phyloP scores from a whole-genome alignment of 805 yeast species.

The Saturnispora saitoi region DNA sequence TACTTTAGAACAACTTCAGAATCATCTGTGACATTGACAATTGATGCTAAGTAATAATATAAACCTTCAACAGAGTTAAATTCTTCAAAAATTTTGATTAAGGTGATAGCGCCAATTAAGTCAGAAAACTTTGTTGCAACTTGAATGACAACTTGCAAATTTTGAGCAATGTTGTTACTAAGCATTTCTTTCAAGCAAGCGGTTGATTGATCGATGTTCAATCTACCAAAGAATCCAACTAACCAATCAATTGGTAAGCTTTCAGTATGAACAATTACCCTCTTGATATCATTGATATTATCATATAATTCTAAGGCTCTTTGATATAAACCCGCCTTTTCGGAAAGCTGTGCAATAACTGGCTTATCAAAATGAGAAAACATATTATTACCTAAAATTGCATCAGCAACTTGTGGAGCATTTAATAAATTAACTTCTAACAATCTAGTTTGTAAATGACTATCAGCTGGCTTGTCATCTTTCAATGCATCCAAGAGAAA shows the following conservation, averaged over 20 bases:
- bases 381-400: conserved; percentile 91
- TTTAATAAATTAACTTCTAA: conserved; percentile 87
- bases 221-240: conserved; percentile 83
- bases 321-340: conserved; percentile 91
- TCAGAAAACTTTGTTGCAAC: conserved; percentile 96
- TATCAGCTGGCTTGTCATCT: conserved; percentile 88
- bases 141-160: conserved; percentile 88
- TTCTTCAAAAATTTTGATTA: conserved; percentile 89
- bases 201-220: conserved; percentile 88
- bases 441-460: conserved; percentile 89
- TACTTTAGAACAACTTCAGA: conserved; percentile 94
- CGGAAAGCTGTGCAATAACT: conserved; percentile 85
- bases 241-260: conserved; percentile 90
- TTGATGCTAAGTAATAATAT: conserved; percentile 86
- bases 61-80: conserved; percentile 88
- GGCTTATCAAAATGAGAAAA: conserved; percentile 93
- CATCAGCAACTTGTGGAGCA: conserved; percentile 99
- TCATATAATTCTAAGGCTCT: conserved; percentile 95
- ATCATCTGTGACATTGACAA: conserved; percentile 89
- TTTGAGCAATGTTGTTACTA: conserved; percentile 62
- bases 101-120: conserved; percentile 73
- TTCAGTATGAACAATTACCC: conserved; percentile 83
- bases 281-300: conserved; percentile 88
- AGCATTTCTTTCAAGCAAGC: conserved; percentile 83
- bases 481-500: conserved; percentile 91